Evolutionary conservation across 352 stramenopile species (phyloP), one percentile per base, ranked within the genome.

Genomic region (Phytophthora pini): DNA sequence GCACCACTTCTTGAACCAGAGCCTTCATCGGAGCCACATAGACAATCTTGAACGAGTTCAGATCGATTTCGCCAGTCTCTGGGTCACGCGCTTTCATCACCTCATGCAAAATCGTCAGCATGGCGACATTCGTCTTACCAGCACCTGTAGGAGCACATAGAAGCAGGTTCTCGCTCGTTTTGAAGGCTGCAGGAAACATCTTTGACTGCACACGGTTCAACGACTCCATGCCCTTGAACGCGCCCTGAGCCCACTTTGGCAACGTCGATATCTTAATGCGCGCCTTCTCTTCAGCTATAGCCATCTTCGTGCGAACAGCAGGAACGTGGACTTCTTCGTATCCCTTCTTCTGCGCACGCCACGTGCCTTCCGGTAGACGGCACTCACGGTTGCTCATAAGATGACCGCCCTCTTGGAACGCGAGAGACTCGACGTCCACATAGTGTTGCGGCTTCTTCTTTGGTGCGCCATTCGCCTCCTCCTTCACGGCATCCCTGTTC

Each of bases 11-110:
- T 83, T 99, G 98, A 5, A 99, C 98, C 13, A 99, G 81, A 40
- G 98, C 98, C 76, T 99, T 99, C 98, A 99, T 99, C 4, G 98
- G 98, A 22, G 98, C 98, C 36, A 99, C 97, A 59, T 99, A 99
- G 32, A 99, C 97, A 70, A 99, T 99, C 82, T 99, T 99, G 76
- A 99, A 99, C 15, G 91, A 89, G 38, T 97, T 91, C 17, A 98
- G 57, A 74, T 99, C 96, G 61, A 99, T 95, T 13, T 86, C 77
- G 5, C 94, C 89, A 17, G 88, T 91, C 20, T 90, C 74, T 17
- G 72, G 61, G 68, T 95, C 74, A 61, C 79, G 73, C 41, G 87
- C 97, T 70, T 99, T 98, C 59, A 97, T 97, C 11, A 99, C 88
- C 65, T 99, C 95, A 63, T 99, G 98, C 10, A 99, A 82, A 72